A percentile compares a stretch with the other conserved stretches of the same genome.
phyloP scores from a whole-genome alignment of 345 rosid genomes.

The Kernera saxatilis region DNA sequence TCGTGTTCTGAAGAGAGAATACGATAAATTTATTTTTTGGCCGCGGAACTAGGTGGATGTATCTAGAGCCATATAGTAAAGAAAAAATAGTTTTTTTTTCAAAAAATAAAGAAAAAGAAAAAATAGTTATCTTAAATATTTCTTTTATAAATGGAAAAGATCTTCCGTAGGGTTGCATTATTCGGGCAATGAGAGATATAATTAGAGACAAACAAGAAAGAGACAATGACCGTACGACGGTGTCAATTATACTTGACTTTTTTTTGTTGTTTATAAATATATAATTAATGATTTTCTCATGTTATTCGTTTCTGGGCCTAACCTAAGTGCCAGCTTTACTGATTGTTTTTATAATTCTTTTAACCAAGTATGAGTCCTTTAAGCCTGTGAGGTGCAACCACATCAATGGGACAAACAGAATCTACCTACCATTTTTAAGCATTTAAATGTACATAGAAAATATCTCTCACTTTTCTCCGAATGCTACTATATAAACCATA shows the following conservation, averaged over 20 bases:
- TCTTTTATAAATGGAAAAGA: conserved; percentile 9
- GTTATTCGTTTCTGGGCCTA: conserved; percentile 17
- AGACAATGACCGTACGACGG: conserved; percentile 28
- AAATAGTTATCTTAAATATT: background rate
- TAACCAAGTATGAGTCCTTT: conserved; percentile 11
- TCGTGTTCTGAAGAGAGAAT: background rate
- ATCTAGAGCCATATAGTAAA: conserved; percentile 10
- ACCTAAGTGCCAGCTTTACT: conserved; percentile 18
- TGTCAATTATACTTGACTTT: conserved; percentile 27
- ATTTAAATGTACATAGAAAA: conserved; percentile 1
- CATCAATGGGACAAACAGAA: conserved; percentile 26
- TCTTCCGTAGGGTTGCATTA: conserved; percentile 17
- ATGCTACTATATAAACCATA: background rate
- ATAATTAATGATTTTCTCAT: conserved; percentile 17
- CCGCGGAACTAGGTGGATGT: conserved; percentile 12
- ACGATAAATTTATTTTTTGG: background rate
- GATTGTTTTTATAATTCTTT: background rate
- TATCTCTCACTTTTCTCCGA: background rate
- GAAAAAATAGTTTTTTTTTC: background rate
- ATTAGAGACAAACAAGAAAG: conserved; percentile 14
- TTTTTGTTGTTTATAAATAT: background rate
- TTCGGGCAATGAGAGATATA: background rate
- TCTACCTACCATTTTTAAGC: conserved; percentile 21
- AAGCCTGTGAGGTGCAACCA: conserved; percentile 22
- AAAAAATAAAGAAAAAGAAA: too few species aligned